A percentile compares a stretch with the other conserved stretches of the same genome.
These are phyloP conservation scores for Auricularia sp. DNA, from an alignment of 768 basidiomycete genomes.

Conservation along the genomic window DNA sequence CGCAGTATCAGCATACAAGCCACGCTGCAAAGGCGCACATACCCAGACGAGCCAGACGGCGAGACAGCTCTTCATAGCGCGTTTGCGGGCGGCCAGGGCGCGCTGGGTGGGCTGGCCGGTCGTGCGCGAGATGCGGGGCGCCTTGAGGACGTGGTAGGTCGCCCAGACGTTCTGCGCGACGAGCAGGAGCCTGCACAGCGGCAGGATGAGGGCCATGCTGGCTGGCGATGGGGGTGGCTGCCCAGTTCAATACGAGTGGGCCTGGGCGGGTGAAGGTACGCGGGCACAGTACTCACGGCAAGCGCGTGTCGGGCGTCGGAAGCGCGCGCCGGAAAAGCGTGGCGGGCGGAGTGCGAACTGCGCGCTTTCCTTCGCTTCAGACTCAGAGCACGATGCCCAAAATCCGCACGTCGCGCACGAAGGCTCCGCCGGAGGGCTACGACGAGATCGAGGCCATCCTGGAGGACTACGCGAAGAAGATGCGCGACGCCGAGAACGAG, in stretches of 20 bases:
- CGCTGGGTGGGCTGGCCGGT: constrained; percentile 34
- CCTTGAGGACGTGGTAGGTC: constrained; percentile 73
- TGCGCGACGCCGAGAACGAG: constrained; percentile 98
- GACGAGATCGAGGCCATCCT: constrained; percentile 90
- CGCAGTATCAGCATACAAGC: constrained; percentile 8
- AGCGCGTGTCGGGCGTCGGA: background rate
- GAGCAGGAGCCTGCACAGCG: constrained; percentile 55
- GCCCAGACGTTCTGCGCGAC: constrained; percentile 74
- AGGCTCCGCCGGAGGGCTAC: constrained; percentile 88
- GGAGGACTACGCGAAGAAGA: constrained; percentile 97
- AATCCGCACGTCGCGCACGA: constrained; percentile 86
- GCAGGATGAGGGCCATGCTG: constrained; percentile 58
- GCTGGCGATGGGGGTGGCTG: background rate
- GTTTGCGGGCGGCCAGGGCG: constrained; percentile 67
- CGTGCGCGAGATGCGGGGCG: constrained; percentile 38
- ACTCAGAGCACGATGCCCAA: constrained; percentile 60
- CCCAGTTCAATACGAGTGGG: background rate
- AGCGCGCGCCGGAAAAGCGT: background rate
- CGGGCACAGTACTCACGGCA: background rate
- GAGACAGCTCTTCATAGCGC: constrained; percentile 76
- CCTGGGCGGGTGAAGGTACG: background rate
- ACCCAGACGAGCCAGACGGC: constrained; percentile 86
- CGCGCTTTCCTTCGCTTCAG: background rate
- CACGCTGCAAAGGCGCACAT: constrained; percentile 16
- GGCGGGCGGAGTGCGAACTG: background rate